These are phyloP conservation scores for Phaeosphaeria sp. DNA, from an alignment of 2,329 filamentous ascomycete species.

Conservation along the genomic window DNA sequence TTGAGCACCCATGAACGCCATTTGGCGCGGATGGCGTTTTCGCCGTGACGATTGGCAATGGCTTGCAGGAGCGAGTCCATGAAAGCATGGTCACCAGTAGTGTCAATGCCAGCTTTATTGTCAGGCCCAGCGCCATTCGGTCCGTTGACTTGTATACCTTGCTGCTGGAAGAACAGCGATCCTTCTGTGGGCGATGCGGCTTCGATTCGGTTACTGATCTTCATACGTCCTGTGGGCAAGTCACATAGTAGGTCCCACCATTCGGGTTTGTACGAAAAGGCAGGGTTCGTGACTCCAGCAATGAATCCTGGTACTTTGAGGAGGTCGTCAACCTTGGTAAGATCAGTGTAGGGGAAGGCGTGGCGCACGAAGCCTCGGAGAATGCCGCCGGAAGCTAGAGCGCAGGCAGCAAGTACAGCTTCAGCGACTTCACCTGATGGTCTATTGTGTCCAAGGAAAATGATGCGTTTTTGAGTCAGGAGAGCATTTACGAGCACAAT, in stretches of 20 bases:
- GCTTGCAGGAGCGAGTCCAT: slow-evolving; percentile 85
- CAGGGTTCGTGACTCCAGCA: slow-evolving; percentile 95
- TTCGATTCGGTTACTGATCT: slow-evolving; percentile 90
- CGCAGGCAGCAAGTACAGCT: slow-evolving; percentile 96
- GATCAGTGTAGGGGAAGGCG: slow-evolving; percentile 96
- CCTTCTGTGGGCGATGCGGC: slow-evolving; percentile 82
- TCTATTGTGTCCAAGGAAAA: slow-evolving; percentile 94
- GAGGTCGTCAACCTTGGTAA: slow-evolving; percentile 96
- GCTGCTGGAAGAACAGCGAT: slow-evolving; percentile 83
- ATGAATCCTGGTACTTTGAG: slow-evolving; percentile 97
- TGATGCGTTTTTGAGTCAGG: slow-evolving; percentile 92
- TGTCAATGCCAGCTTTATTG: slow-evolving; percentile 59
- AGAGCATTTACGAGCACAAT: slow-evolving; percentile 94
- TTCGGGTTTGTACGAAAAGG: slow-evolving; percentile 90
- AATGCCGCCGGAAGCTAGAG: slow-evolving; percentile 89
- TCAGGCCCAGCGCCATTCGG: slow-evolving; percentile 27
- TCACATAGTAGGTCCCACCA: slow-evolving; percentile 99
- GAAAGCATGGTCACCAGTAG: slow-evolving; percentile 86
- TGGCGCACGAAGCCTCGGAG: slow-evolving; percentile 92
- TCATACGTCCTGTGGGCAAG: slow-evolving; percentile 87
- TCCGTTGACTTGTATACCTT: slow-evolving; percentile 49
- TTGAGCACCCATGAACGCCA: slow-evolving; percentile 95
- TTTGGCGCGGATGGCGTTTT: slow-evolving; percentile 87
- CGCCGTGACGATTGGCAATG: slow-evolving; percentile 81
- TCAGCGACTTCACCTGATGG: slow-evolving; percentile 96